Evolutionary conservation across 306 rosid species (phyloP).

Genomic region (Begonia masoniana): DNA sequence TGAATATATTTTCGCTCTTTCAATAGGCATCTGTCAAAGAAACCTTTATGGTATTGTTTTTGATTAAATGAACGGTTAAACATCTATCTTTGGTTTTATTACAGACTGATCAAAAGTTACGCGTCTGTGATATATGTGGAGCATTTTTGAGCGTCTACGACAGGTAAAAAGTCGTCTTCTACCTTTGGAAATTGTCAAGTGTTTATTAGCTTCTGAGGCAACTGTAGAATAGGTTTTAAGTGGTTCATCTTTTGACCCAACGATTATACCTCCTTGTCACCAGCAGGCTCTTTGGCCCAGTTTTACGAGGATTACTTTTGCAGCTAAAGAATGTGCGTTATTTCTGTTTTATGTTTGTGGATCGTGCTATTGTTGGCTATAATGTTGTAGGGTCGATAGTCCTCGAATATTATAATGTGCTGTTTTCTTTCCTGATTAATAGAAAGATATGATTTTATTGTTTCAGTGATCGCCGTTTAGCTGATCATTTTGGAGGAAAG

Average conservation of each 20-base stretch:
- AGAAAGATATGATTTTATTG: constrained; percentile 10
- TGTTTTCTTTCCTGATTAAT: too few relatives aligned
- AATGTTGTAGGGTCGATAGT: constrained; percentile 26
- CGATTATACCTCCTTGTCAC: constrained; percentile 99
- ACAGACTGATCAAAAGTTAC: constrained; percentile 99
- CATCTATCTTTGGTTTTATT: constrained; percentile 9
- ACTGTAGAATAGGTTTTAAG: constrained; percentile 62
- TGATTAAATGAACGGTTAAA: too few relatives aligned
- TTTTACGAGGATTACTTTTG: constrained; percentile 99
- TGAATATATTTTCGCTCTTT: too few relatives aligned
- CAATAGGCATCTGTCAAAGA: too few relatives aligned
- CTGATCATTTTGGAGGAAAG: constrained; percentile 99
- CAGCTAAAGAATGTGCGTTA: constrained; percentile 99
- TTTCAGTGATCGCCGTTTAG: constrained; percentile 97
- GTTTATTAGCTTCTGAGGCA: constrained; percentile 35
- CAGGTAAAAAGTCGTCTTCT: constrained; percentile 43
- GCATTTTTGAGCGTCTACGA: constrained; percentile 98
- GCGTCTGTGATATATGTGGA: constrained; percentile 98
- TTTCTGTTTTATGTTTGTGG: constrained; percentile 79
- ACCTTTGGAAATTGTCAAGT: background rate
- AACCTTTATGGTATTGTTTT: too few relatives aligned
- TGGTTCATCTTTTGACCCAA: constrained; percentile 97
- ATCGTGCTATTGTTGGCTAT: constrained; percentile 68
- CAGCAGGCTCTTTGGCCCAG: constrained; percentile 99
- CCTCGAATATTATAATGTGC: too few relatives aligned